Evolutionary conservation across 768 basidiomycete species (phyloP), one percentile per base, ranked within the genome.

Genomic region (Lactifluus echinatus): DNA sequence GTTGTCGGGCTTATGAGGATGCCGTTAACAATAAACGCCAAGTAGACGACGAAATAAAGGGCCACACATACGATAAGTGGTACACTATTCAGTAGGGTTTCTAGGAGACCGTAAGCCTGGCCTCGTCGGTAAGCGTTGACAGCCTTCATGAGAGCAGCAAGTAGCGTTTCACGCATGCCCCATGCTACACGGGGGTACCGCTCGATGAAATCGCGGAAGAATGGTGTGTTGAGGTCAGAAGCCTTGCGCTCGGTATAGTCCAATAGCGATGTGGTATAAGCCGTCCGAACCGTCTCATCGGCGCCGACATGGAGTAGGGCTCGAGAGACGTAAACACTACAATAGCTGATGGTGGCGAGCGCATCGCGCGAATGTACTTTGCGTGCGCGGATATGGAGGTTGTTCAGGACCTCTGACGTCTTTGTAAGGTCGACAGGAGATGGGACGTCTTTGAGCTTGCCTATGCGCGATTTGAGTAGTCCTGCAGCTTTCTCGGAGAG

Each of bases 401-500:
- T 79, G 49, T 75, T 73, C 26, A 91, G 73, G 19, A 84, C 69
- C 6, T 74, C 72, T 43, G 71, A 69, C 14, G 74, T 68, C 46
- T 74, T 70, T 31, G 78, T 76, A n/a, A 65, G 61, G 45, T 81
- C 75, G 12, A 77, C 70, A 28, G 73, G 72, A 2, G 64, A 60
- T 2, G 86, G 84, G 10, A 79, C 55, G 11, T 87, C 89, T 66
- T 87, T 92, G 43, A 81, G 73, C 67, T 91, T 91, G 55, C 76
- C 80, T 56, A 94, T 75, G 37, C 90, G 81, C 24, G 78, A 78
- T 39, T 81, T 81, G 42, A 97, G 75, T 59, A 97, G 80, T 24
- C 88, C 85, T 57, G 79, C 79, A 1, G 92, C 85, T 72, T 97
- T 97, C 68, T 90, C 87, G 11, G 86, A 79, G n/a, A 98, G 75